Percentiles rank a stretch among this genome's conserved stretches.
Conservation (phyloP, 2,329 filamentous ascomycete species). For the Calonectria leucothoes region DNA sequence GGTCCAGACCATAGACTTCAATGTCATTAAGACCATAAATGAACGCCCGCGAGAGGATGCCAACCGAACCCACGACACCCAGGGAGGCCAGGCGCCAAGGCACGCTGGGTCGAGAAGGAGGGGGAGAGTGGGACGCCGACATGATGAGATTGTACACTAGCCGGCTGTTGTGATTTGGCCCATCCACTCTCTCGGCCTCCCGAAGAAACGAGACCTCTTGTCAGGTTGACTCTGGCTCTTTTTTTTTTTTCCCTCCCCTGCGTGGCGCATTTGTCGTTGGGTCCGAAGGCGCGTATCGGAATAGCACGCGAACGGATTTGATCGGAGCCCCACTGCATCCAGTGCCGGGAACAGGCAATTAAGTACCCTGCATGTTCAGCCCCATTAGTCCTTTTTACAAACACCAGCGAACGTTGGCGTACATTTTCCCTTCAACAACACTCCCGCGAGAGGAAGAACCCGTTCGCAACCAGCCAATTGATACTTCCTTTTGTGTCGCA, state of each 20-base stretch:
- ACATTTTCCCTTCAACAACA: not conserved
- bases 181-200: conserved; percentile 5
- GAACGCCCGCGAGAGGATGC: conserved; percentile 78
- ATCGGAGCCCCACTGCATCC: not conserved
- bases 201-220: not conserved
- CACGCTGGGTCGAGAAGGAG: conserved; percentile 63
- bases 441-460: not conserved
- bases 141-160: conserved; percentile 19
- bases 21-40: conserved; percentile 79
- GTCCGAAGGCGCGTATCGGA: not conserved
- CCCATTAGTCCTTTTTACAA: not conserved
- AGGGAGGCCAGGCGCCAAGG: conserved; percentile 81
- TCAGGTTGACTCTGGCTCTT: not conserved
- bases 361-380: not conserved
- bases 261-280: conserved; percentile 2
- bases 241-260: not conserved
- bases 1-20: conserved; percentile 80
- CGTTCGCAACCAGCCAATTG: not conserved
- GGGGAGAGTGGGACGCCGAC: conserved; percentile 37
- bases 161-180: not conserved
- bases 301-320: not conserved
- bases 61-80: conserved; percentile 79
- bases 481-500: no score
- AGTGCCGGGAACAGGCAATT: not conserved
- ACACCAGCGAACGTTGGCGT: not conserved